Percentiles rank a stretch among this genome's conserved stretches.
These are phyloP conservation scores for Neopestalotiopsis clavispora DNA, from an alignment of 2,329 filamentous ascomycete genomes.

Conservation along the genomic window DNA sequence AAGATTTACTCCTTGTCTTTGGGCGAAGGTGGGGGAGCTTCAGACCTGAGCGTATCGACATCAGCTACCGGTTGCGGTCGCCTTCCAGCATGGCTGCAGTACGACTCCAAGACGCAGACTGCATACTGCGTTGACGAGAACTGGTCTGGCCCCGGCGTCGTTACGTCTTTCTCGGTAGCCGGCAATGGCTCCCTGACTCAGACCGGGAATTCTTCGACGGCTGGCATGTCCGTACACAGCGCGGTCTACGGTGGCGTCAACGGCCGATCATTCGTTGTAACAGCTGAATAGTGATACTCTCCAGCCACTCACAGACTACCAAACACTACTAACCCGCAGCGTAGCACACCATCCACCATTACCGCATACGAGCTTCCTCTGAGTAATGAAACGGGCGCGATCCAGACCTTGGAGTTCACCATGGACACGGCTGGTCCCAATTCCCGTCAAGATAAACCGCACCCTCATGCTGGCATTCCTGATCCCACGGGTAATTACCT, in stretches of 20 bases:
- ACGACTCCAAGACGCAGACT: constrained; percentile 35
- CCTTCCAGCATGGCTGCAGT: constrained; percentile 44
- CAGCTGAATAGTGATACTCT: constrained; percentile 47
- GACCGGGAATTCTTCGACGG: constrained; percentile 35
- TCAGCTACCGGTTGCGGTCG: constrained; percentile 37
- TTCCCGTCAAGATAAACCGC: constrained; percentile 58
- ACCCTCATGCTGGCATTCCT: constrained; percentile 57
- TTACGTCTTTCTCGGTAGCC: constrained; percentile 39
- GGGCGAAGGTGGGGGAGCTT: constrained; percentile 28
- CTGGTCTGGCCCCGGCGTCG: constrained; percentile 39
- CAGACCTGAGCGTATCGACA: constrained; percentile 33
- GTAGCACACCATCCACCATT: constrained; percentile 46
- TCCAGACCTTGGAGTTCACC: constrained; percentile 46
- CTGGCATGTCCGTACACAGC: constrained; percentile 46
- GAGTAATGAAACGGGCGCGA: constrained; percentile 28
- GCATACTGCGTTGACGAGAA: constrained; percentile 45
- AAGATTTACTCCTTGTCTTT: constrained; percentile 42
- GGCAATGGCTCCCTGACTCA: constrained; percentile 37
- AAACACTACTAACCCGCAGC: constrained; percentile 2
- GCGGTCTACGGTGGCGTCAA: constrained; percentile 43
- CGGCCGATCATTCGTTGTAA: constrained; percentile 46
- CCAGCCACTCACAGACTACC: constrained; percentile 20
- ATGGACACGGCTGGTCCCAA: constrained; percentile 47
- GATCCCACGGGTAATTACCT: constrained; percentile 55
- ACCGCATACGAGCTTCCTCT: constrained; percentile 49